Evolutionary conservation across 768 basidiomycete species (phyloP), one percentile per base, ranked within the genome.

Genomic region (Lactifluus pinguis): DNA sequence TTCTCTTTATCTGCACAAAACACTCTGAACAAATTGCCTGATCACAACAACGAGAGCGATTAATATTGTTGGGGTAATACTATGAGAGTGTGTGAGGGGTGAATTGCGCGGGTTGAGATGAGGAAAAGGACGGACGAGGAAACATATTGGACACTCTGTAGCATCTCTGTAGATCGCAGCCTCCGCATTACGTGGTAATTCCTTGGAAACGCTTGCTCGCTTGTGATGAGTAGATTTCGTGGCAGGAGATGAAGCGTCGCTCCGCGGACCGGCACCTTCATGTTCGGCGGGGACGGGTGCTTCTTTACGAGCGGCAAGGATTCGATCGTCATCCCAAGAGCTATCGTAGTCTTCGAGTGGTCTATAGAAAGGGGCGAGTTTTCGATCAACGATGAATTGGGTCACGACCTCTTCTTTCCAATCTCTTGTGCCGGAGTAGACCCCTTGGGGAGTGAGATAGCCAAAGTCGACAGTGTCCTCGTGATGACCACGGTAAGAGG

Each of bases 11-110:
- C 75, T 98, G 95, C 21, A 98, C 93, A 69, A 99, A 98, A 71
- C 97, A 99, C 74, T 99, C 97, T 41, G 97, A 98, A 72, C 97
- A 99, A 63, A 99, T 95, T 21, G 91, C 87, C 67, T 99, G 97
- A 78, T 95, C 95, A 72, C 97, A 99, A 72, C 97, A 99, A 70
- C 97, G 83, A 42, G 97, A 98, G 68, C 86, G 87, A 71, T 98
- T 98, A 74, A 98, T 97, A 74, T 98, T 95, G 49, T 89, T 81
- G 25, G 97, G 97, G 70, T 98, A 99, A 73, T 95, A 98, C 95
- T 99, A 55, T 42, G 52, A 60, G 50, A 45, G 10, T 0, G 55
- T 0, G 9, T 29, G 48, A 34, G 36, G 53, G 30, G 69, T 32
- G 56, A 59, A 61, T 1, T 64, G 57, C n/a, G 45, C 59, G 41